These are phyloP conservation scores for Lactarius hengduanensis DNA, from an alignment of 768 basidiomycete species.

Conservation along the genomic window DNA sequence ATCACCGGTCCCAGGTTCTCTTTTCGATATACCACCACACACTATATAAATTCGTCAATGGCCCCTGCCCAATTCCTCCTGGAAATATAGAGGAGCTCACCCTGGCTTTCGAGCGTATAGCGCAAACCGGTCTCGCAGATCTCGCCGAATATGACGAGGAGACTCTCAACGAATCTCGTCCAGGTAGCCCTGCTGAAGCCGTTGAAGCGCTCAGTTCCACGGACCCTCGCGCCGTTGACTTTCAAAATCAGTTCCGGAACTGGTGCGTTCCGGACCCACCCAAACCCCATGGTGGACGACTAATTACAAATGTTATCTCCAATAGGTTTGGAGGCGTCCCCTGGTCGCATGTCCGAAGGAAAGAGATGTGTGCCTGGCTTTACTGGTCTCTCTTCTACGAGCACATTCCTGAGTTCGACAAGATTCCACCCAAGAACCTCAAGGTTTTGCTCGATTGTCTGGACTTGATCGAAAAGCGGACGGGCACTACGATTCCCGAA, in stretches of 20 bases:
- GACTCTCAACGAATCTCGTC: conserved; percentile 46
- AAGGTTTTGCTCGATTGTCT: conserved; percentile 59
- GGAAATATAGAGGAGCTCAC: conserved; percentile 58
- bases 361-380: conserved; percentile 71
- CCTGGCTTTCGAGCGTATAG: conserved; percentile 56
- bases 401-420: conserved; percentile 51
- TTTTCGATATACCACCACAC: conserved; percentile 66
- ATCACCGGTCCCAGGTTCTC: conserved; percentile 45
- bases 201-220: conserved; percentile 55
- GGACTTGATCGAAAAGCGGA: conserved; percentile 64
- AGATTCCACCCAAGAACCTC: conserved; percentile 47
- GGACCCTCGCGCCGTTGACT: conserved; percentile 73
- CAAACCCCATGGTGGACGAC: not conserved
- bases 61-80: conserved; percentile 44
- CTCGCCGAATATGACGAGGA: conserved; percentile 57
- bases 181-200: conserved; percentile 60
- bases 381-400: conserved; percentile 82
- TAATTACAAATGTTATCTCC: not conserved
- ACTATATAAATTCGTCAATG: conserved; percentile 49
- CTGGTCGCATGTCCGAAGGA: conserved; percentile 66
- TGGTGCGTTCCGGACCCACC: conserved; percentile 36
- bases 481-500: conserved; percentile 62
- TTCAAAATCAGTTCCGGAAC: conserved; percentile 63
- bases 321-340: conserved; percentile 72
- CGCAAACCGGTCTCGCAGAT: conserved; percentile 62